Percentiles rank a stretch among this genome's conserved stretches.
phyloP scores from a whole-genome alignment of 192 early-diverging fungal species.

The Coemansia pectinata region DNA sequence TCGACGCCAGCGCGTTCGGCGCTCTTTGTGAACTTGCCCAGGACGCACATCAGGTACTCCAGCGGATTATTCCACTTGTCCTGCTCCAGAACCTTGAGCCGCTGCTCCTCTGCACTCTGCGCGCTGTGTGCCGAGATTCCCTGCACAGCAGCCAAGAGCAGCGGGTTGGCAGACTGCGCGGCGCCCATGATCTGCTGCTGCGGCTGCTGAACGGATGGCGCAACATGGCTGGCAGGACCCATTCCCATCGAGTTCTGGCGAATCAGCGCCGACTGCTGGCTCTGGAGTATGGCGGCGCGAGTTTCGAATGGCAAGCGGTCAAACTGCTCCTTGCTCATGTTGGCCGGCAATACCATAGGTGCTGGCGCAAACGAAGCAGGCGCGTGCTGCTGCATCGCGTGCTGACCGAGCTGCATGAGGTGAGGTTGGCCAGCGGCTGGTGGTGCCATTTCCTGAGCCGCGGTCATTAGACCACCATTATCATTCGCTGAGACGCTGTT shows the following conservation, averaged over 20 bases:
- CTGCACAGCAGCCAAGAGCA: conserved; percentile 26
- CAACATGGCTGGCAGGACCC: neutral
- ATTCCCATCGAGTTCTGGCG: conserved; percentile 38
- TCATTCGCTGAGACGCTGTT: neutral
- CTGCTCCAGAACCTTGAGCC: conserved; percentile 35
- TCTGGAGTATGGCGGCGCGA: conserved; percentile 29
- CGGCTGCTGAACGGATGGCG: conserved; percentile 16
- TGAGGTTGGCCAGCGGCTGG: neutral
- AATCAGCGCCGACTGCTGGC: conserved; percentile 38
- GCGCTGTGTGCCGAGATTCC: conserved; percentile 1
- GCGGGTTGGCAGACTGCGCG: conserved; percentile 6
- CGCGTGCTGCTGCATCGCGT: conserved; percentile 6
- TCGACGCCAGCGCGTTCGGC: conserved; percentile 47
- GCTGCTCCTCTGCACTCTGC: conserved; percentile 31
- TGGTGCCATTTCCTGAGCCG: neutral
- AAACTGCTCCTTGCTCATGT: conserved; percentile 45
- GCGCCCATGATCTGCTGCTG: neutral
- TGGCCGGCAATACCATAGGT: conserved; percentile 32
- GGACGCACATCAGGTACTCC: conserved; percentile 53
- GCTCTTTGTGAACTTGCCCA: conserved; percentile 37
- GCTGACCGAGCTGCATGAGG: neutral
- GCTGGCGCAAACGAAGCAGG: conserved; percentile 27
- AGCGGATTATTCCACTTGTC: conserved; percentile 53
- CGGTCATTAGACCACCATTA: neutral
- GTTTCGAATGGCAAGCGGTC: conserved; percentile 28